These are phyloP conservation scores for Cyclostephanos invisitatus DNA, from an alignment of 108 stramenopile species.

Conservation along the genomic window DNA sequence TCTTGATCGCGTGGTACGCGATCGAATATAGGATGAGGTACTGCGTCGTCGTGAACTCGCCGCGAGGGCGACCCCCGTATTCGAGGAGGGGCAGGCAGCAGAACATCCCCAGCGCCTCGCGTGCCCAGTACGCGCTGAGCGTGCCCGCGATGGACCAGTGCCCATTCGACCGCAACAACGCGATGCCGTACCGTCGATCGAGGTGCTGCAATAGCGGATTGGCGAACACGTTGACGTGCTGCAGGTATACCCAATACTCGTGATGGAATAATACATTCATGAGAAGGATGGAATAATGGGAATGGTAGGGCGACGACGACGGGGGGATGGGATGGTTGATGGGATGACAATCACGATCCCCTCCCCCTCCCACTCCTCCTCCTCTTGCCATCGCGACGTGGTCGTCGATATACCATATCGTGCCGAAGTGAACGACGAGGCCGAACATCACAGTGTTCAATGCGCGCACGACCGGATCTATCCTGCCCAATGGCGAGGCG, in stretches of 20 bases:
- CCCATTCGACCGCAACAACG: constrained; percentile 42
- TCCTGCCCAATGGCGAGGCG: constrained; percentile 26
- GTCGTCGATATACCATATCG: constrained; percentile 34
- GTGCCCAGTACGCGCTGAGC: constrained; percentile 51
- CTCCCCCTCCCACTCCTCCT: neutral
- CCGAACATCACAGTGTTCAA: constrained; percentile 53
- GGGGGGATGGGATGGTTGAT: neutral
- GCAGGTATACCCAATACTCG: constrained; percentile 59
- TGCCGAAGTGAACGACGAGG: constrained; percentile 48
- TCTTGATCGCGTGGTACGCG: constrained; percentile 55
- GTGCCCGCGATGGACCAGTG: constrained; percentile 61
- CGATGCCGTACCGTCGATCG: constrained; percentile 59
- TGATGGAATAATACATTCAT: constrained; percentile 24
- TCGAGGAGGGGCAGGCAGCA: constrained; percentile 44
- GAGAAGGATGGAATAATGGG: constrained; percentile 6
- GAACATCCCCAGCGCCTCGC: constrained; percentile 52
- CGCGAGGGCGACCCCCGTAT: neutral
- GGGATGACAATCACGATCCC: neutral
- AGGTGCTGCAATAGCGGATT: constrained; percentile 54
- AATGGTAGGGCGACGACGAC: neutral
- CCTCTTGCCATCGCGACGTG: neutral
- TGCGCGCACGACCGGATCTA: constrained; percentile 53
- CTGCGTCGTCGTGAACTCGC: constrained; percentile 27
- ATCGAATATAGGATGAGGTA: constrained; percentile 56
- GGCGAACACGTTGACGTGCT: constrained; percentile 52